A percentile compares a stretch with the other conserved stretches of the same genome.
Evolutionary conservation across 2,329 filamentous ascomycete species (phyloP).

Genomic region (Colletotrichum godetiae): DNA sequence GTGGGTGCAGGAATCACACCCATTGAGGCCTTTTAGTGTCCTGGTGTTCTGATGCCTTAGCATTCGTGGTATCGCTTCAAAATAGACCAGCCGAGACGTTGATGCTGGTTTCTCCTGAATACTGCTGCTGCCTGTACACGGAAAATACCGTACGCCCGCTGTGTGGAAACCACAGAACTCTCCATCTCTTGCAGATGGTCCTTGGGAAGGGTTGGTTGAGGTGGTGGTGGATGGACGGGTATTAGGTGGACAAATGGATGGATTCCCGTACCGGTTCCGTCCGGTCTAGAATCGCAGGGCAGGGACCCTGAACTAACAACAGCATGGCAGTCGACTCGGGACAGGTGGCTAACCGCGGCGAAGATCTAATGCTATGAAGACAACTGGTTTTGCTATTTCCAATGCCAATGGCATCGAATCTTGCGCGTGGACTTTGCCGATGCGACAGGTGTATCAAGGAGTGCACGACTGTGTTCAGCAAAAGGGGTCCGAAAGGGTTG

Average conservation of each 20-base stretch:
- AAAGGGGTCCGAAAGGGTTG: constrained; percentile 3
- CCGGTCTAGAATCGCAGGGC: constrained; percentile 13
- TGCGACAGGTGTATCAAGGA: background rate
- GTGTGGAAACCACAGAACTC: background rate
- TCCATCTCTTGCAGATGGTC: background rate
- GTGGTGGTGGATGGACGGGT: background rate
- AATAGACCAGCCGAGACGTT: constrained; percentile 11
- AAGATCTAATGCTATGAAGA: background rate
- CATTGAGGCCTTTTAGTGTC: background rate
- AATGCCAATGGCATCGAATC: background rate
- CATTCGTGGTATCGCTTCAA: constrained; percentile 13
- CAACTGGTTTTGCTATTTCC: background rate
- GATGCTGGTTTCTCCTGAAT: background rate
- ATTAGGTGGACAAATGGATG: background rate
- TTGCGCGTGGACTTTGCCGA: background rate
- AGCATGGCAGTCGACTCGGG: background rate
- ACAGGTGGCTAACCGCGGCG: background rate
- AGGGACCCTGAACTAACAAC: background rate
- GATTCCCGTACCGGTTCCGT: constrained; percentile 20
- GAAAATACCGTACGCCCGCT: background rate
- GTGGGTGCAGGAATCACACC: background rate
- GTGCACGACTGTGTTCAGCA: background rate
- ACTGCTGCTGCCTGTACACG: background rate
- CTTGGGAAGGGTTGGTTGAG: background rate
- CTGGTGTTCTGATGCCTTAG: background rate